Evolutionary conservation across 2,329 filamentous ascomycete species (phyloP).

Genomic region (Tolypocladium sp.): DNA sequence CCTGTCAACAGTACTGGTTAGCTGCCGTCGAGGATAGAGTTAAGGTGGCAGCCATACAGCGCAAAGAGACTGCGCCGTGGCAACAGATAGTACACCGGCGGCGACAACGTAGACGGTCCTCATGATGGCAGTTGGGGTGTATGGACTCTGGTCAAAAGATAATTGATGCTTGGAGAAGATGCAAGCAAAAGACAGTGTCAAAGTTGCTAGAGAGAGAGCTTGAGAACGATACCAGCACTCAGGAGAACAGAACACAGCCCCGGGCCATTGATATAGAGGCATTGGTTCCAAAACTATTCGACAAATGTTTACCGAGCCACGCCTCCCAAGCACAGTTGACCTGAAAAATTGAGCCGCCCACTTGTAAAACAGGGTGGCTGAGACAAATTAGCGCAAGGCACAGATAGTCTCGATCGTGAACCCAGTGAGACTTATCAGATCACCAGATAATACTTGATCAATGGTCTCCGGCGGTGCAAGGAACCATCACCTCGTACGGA

Average conservation of each 20-base stretch:
- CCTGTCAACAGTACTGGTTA: constrained; percentile 2
- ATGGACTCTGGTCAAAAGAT: not conserved
- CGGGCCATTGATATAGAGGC: not conserved
- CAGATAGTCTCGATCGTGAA: not conserved
- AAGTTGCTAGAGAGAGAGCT: not conserved
- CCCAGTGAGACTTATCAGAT: not conserved
- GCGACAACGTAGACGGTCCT: not conserved
- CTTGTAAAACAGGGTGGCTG: not conserved
- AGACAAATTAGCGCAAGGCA: not conserved
- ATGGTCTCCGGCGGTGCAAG: not conserved
- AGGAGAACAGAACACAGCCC: not conserved
- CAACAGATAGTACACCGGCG: not conserved
- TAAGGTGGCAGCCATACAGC: not conserved
- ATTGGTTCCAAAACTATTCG: too few species aligned
- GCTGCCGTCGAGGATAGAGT: not conserved
- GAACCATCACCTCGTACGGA: not conserved
- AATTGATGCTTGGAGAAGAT: not conserved
- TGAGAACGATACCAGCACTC: too few species aligned
- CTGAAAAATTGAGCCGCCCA: not conserved
- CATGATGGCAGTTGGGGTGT: not conserved
- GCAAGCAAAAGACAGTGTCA: not conserved
- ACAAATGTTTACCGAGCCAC: not conserved
- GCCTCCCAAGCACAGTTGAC: not conserved
- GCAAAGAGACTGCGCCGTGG: not conserved
- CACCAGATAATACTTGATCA: not conserved